phyloP scores from a whole-genome alignment of 1,284 basidiomycete species.

The Cystobasidium sp. region DNA sequence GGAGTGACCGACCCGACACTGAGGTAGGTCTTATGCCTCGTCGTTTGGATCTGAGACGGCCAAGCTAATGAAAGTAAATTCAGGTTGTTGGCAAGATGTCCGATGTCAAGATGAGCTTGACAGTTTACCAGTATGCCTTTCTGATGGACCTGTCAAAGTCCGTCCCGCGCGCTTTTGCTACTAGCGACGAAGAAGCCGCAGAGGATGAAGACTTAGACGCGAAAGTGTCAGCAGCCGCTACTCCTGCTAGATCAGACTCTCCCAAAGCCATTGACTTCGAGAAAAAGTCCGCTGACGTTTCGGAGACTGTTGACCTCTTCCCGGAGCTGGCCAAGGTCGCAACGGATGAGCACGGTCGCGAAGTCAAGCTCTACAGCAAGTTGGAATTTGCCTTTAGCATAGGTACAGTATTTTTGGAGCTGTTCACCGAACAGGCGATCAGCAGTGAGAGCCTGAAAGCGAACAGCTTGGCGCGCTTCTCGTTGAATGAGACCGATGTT shows the following conservation, averaged over 20 bases:
- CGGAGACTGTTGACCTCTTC: slow-evolving; percentile 59
- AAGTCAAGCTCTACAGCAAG: slow-evolving; percentile 65
- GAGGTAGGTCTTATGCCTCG: slow-evolving; percentile 44
- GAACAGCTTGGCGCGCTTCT: slow-evolving; percentile 83
- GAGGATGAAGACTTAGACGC: slow-evolving; percentile 52
- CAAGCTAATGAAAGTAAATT: background rate
- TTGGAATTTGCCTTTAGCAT: slow-evolving; percentile 79
- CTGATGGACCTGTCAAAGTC: slow-evolving; percentile 73
- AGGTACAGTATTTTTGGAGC: slow-evolving; percentile 78
- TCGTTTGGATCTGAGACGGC: background rate
- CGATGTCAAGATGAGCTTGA: slow-evolving; percentile 86
- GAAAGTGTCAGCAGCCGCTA: slow-evolving; percentile 47
- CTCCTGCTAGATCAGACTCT: slow-evolving; percentile 32
- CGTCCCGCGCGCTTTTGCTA: slow-evolving; percentile 70
- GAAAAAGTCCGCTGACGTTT: slow-evolving; percentile 21
- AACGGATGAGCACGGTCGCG: slow-evolving; percentile 63
- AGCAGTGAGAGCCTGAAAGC: slow-evolving; percentile 69
- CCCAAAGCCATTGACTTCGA: slow-evolving; percentile 37
- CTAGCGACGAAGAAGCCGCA: slow-evolving; percentile 56
- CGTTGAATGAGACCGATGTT: slow-evolving; percentile 77
- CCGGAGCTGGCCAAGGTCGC: slow-evolving; percentile 61
- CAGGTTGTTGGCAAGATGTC: slow-evolving; percentile 79
- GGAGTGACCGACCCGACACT: slow-evolving; percentile 52
- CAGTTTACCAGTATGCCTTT: slow-evolving; percentile 85
- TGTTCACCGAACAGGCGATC: slow-evolving; percentile 77